Evolutionary conservation across 73 alveolate genomes (phyloP), one percentile per base, ranked within the genome.

Genomic region (Stentor roeselii): DNA sequence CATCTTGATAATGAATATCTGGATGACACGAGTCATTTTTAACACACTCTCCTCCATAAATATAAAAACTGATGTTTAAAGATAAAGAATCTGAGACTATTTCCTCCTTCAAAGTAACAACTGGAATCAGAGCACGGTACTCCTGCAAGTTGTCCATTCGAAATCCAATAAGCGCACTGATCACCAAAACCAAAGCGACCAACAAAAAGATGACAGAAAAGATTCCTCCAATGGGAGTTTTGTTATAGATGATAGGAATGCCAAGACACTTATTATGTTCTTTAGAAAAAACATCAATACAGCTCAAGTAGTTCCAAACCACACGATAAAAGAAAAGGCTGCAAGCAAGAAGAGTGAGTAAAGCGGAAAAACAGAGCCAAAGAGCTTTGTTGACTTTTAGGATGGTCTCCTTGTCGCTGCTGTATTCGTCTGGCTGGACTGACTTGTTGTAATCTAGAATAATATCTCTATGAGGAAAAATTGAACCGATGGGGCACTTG

Each of bases 11-110:
- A 50, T 50, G 6, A 11, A 50, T 50, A 50, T 50, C 21, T 50
- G 67, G 67, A 50, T 50, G 67, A 21, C 67, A 50, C 30, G 67
- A 11, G 21, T 50, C 21, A 50, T 50, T 50, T 11, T 11, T 21
- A 11, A 21, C 21, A 34, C 80, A 67, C 27, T 30, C 37, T 67
- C 80, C 80, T 30, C 80, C 80, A 67, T 67, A 67, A 21, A 21
- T 67, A 34, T 67, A 67, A 21, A 67, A 67, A 67, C 21, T 32
- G 34, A 1, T 32, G 1, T 67, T 40, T 0, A 67, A 27, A 67
- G 21, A 11, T 27, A 67, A 21, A 0, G 41, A 21, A 27, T 36
- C 37, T 21, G 80, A 32, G 2, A 30, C 34, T 27, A 67, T 21
- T 2, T 67, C 80, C 11, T 67, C 34, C 21, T 67, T 40, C 41